phyloP scores from a whole-genome alignment of 1,139 yeast species.

The Citeromyces hawaiiensis region DNA sequence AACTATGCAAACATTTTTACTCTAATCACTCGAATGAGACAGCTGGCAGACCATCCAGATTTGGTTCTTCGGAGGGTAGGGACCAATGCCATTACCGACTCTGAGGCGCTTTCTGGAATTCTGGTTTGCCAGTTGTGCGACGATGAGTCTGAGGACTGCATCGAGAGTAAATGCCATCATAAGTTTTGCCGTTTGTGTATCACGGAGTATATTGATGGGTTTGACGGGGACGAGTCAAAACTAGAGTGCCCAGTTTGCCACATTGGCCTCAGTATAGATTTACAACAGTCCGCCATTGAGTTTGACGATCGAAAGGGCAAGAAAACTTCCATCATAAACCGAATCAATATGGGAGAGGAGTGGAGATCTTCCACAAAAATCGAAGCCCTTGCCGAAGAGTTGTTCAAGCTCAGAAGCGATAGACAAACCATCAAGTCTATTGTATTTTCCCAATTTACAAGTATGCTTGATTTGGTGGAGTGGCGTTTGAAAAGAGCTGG shows the following conservation, averaged over 20 bases:
- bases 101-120: conserved; percentile 29
- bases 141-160: conserved; percentile 96
- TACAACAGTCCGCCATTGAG: conserved; percentile 78
- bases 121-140: conserved; percentile 88
- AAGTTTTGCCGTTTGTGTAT: conserved; percentile 86
- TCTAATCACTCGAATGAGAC: conserved; percentile 92
- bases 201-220: conserved; percentile 79
- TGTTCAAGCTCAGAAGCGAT: conserved; percentile 77
- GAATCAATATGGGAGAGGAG: conserved; percentile 74
- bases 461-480: conserved; percentile 90
- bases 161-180: conserved; percentile 88
- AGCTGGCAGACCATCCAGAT: conserved; percentile 96
- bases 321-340: conserved; percentile 77
- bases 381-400: conserved; percentile 89
- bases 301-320: conserved; percentile 51
- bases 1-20: conserved; percentile 96
- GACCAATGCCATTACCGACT: conserved; percentile 3
- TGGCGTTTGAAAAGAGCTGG: conserved; percentile 95
- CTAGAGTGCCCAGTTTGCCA: conserved; percentile 94
- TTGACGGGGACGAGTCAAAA: conserved; percentile 41
- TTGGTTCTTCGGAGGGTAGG: conserved; percentile 56
- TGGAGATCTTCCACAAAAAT: conserved; percentile 94
- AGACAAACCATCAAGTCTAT: conserved; percentile 84
- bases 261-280: conserved; percentile 78
- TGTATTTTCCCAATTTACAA: conserved; percentile 93